Percentiles rank a stretch among this genome's conserved stretches.
phyloP scores from a whole-genome alignment of 495 filamentous ascomycete genomes.

The Achaetomiella virescens region DNA sequence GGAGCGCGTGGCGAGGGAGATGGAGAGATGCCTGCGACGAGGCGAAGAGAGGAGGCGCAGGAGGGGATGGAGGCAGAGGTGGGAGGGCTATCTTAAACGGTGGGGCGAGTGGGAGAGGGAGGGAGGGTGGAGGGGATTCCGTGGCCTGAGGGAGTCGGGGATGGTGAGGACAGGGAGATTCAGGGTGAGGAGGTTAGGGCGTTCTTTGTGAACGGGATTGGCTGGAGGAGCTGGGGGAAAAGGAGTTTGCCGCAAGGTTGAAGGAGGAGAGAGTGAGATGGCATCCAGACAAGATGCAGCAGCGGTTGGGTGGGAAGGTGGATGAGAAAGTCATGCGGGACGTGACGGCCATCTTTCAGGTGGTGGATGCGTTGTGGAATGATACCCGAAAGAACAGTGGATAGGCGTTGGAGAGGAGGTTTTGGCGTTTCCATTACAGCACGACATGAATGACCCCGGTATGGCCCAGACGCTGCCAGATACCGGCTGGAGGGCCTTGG shows the following conservation, averaged over 20 bases:
- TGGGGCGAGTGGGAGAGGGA: constrained; percentile 53
- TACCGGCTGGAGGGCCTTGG: no score
- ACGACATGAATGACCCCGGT: no score
- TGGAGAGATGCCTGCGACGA: constrained; percentile 44
- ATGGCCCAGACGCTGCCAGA: no score
- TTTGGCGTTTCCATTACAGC: background rate
- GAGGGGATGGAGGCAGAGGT: constrained; percentile 40
- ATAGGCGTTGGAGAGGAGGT: constrained; percentile 1
- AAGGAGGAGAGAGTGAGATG: constrained; percentile 86
- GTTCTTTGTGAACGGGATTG: constrained; percentile 40
- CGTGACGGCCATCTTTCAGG: constrained; percentile 89
- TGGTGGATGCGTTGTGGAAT: constrained; percentile 76
- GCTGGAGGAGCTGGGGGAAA: constrained; percentile 53
- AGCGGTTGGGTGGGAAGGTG: constrained; percentile 66
- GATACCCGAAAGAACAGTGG: constrained; percentile 41
- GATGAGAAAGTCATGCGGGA: constrained; percentile 59
- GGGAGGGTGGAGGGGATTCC: constrained; percentile 46
- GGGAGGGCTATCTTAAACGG: constrained; percentile 56
- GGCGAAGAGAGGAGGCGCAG: constrained; percentile 38
- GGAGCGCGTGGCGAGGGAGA: constrained; percentile 44
- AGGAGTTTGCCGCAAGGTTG: constrained; percentile 54
- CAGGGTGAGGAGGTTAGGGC: constrained; percentile 27
- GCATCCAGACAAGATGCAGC: constrained; percentile 98
- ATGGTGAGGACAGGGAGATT: constrained; percentile 16
- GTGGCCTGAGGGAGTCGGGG: constrained; percentile 53